These are phyloP conservation scores for Yarrowia osloensis DNA, from an alignment of 805 yeast genomes.

Conservation along the genomic window DNA sequence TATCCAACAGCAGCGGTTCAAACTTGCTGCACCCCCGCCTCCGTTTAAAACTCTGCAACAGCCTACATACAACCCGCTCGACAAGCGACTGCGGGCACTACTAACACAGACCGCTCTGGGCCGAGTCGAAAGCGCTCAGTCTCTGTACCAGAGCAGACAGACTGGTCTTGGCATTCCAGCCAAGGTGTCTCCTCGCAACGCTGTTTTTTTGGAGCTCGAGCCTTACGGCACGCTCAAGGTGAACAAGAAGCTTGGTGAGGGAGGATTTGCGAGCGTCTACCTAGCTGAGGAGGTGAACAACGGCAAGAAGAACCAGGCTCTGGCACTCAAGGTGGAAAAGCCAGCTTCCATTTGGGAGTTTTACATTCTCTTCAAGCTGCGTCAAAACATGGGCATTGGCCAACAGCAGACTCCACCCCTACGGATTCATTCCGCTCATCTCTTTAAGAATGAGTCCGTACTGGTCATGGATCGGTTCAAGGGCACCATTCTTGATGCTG, in stretches of 20 bases:
- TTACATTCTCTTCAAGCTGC: slow-evolving; percentile 64
- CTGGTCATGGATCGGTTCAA: slow-evolving; percentile 62
- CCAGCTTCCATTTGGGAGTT: slow-evolving; percentile 78
- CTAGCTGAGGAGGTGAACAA: slow-evolving; percentile 56
- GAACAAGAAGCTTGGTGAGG: slow-evolving; percentile 65
- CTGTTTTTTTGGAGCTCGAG: background rate
- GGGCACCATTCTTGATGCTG: slow-evolving; percentile 73
- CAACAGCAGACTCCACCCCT: background rate
- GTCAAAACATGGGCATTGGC: slow-evolving; percentile 36
- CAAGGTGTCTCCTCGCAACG: slow-evolving; percentile 19
- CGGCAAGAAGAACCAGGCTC: slow-evolving; percentile 50
- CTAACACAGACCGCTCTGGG: slow-evolving; percentile 29
- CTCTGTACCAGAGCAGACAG: slow-evolving; percentile 15
- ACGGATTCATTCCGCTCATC: slow-evolving; percentile 49
- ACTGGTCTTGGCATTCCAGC: slow-evolving; percentile 13
- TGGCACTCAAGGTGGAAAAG: slow-evolving; percentile 72
- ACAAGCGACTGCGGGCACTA: slow-evolving; percentile 26
- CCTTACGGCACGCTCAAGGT: slow-evolving; percentile 38
- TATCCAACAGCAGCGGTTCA: slow-evolving; percentile 18
- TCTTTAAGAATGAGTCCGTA: slow-evolving; percentile 67
- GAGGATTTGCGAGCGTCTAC: slow-evolving; percentile 80
- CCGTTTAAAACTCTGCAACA: slow-evolving; percentile 14
- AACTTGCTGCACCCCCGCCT: slow-evolving; percentile 3
- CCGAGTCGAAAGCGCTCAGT: background rate
- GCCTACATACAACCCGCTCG: slow-evolving; percentile 28